Percentiles rank a stretch among this genome's conserved stretches.
phyloP scores from a whole-genome alignment of 352 stramenopile species.

The Saprolegnia parasitica region DNA sequence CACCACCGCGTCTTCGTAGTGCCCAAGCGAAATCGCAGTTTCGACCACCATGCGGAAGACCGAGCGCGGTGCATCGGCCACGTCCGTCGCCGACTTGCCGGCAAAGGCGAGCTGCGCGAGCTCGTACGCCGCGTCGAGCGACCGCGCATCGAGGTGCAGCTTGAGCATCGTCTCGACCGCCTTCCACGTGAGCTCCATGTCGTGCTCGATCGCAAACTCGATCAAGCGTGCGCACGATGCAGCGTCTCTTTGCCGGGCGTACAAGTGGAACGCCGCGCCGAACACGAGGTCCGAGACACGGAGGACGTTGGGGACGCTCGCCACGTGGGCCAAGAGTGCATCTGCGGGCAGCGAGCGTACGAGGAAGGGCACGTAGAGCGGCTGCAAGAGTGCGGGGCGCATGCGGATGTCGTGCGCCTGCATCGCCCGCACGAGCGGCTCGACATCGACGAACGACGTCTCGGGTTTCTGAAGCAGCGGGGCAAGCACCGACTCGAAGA shows the following conservation, averaged over 20 bases:
- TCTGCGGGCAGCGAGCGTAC: conserved; percentile 5
- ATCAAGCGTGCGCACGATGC: background rate
- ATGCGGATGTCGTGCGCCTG: background rate
- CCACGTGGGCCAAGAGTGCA: conserved; percentile 3
- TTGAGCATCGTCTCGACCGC: conserved; percentile 11
- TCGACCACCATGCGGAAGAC: conserved; percentile 11
- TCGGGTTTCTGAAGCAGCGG: background rate
- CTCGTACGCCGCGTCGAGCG: background rate
- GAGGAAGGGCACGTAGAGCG: conserved; percentile 7
- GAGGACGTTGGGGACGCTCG: background rate
- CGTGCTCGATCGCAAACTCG: background rate
- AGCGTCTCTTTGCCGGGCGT: background rate
- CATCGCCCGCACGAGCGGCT: conserved; percentile 6
- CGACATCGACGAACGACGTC: background rate
- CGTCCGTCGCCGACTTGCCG: background rate
- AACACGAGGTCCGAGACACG: background rate
- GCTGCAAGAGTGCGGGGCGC: background rate
- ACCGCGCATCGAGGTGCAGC: background rate
- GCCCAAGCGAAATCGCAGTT: background rate
- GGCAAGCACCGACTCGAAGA: background rate
- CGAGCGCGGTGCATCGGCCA: background rate
- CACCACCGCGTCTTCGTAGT: background rate
- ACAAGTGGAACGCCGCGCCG: background rate
- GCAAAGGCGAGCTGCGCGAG: conserved; percentile 3
- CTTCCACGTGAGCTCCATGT: conserved; percentile 22